Conservation (phyloP, 1,139 yeast genomes). For the Suhomyces atakaporum region DNA sequence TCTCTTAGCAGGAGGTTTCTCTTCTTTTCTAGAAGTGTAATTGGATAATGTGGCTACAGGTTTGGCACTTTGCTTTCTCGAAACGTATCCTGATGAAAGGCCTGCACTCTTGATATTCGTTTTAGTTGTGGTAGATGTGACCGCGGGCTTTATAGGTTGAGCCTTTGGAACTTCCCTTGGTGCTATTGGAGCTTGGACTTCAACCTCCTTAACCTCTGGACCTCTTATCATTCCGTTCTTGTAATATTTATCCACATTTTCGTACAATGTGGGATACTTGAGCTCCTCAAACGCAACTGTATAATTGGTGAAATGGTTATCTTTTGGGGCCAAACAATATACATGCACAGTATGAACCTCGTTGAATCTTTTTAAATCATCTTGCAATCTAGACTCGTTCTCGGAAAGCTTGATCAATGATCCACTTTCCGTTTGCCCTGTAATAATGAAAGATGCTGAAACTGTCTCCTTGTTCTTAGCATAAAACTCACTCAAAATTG, state of each 20-base stretch:
- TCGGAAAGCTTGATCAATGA: constrained; percentile 24
- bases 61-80: constrained; percentile 25
- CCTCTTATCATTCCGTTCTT: constrained; percentile 39
- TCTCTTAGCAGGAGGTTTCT: constrained; percentile 9
- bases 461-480: constrained; percentile 32
- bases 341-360: constrained; percentile 32
- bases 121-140: constrained; percentile 11
- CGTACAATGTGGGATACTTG: constrained; percentile 22
- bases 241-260: constrained; percentile 24
- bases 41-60: constrained; percentile 15
- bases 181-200: not conserved
- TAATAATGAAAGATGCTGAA: constrained; percentile 36
- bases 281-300: constrained; percentile 37
- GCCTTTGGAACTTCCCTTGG: constrained; percentile 3
- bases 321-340: constrained; percentile 29
- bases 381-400: constrained; percentile 18
- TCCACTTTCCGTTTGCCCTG: constrained; percentile 27
- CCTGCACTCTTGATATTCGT: constrained; percentile 20
- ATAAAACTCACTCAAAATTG: constrained; percentile 34
- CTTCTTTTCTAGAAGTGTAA: constrained; percentile 28
- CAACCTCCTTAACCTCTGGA: constrained; percentile 26
- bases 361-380: constrained; percentile 22
- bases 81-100: constrained; percentile 29
- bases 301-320: constrained; percentile 17
- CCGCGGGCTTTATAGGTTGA: constrained; percentile 2